Conservation (phyloP, 495 filamentous ascomycete species). For the Penicillium pancosmium region DNA sequence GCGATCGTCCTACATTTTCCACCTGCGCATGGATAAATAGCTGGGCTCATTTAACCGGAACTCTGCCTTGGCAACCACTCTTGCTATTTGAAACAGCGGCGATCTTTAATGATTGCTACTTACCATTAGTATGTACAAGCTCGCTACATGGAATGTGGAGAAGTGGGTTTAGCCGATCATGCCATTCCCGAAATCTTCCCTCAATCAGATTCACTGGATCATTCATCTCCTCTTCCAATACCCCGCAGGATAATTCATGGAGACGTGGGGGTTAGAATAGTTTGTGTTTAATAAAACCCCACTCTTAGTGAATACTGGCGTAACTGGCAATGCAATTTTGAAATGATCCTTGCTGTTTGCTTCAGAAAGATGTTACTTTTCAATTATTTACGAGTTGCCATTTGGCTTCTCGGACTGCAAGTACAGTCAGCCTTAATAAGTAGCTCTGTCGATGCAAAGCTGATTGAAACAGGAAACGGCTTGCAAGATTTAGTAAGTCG, state of each 20-base stretch:
- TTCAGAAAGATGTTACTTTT: not conserved
- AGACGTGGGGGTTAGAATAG: not conserved
- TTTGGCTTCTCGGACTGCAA: not conserved
- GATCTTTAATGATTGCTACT: not conserved
- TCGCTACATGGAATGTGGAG: not conserved
- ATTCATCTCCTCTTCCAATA: not conserved
- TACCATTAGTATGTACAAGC: not conserved
- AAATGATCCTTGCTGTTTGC: slow-evolving; percentile 1
- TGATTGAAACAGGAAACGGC: slow-evolving; percentile 1
- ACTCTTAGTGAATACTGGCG: not conserved
- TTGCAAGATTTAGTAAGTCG: slow-evolving; percentile 15
- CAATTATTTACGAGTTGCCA: not conserved
- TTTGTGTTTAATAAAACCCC: not conserved
- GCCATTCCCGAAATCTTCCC: slow-evolving; percentile 9
- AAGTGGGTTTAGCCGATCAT: not conserved
- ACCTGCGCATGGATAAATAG: too few relatives aligned
- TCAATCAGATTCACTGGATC: slow-evolving; percentile 4
- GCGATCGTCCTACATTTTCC: too few relatives aligned
- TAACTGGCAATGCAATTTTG: not conserved
- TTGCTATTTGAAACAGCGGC: not conserved
- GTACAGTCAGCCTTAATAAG: not conserved
- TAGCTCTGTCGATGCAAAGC: not conserved
- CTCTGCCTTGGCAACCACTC: not conserved
- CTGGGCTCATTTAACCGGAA: too few relatives aligned
- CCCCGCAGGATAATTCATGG: not conserved